A percentile compares a stretch with the other conserved stretches of the same genome.
Conservation (phyloP, 1,139 yeast genomes). For the Kurtzmaniella natalensis region DNA sequence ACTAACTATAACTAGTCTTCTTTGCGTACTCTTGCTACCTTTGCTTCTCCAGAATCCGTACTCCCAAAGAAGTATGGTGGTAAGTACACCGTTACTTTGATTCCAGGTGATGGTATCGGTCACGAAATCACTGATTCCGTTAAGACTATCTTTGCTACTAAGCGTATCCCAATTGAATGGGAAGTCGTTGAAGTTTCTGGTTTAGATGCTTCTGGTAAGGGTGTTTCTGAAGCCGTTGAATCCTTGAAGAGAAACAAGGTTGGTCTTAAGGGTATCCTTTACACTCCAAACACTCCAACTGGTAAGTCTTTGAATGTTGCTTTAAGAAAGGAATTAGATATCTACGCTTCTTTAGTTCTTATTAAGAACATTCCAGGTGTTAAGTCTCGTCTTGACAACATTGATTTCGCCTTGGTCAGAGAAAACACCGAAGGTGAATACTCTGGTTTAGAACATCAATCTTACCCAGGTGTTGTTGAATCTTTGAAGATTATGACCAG, state of each 20-base stretch:
- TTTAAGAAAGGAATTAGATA: conserved; percentile 91
- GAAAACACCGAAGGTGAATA: conserved; percentile 98
- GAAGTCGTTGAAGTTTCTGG: conserved; percentile 90
- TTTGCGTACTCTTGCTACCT: conserved; percentile 46
- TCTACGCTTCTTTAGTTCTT: conserved; percentile 88
- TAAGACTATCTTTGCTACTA: conserved; percentile 79
- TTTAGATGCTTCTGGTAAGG: conserved; percentile 53
- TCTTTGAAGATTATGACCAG: conserved; percentile 93
- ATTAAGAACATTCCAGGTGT: conserved; percentile 96
- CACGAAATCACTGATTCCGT: conserved; percentile 94
- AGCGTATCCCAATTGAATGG: conserved; percentile 89
- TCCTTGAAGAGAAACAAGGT: conserved; percentile 95
- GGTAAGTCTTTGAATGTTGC: conserved; percentile 85
- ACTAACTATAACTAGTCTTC: conserved; percentile 25
- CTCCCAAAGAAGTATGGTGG: conserved; percentile 95
- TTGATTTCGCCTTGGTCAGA: conserved; percentile 92
- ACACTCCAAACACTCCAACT: conserved; percentile 71
- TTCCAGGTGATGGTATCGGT: conserved; percentile 98
- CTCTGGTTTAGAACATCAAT: conserved; percentile 97
- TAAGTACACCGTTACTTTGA: conserved; percentile 83
- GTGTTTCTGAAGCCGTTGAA: conserved; percentile 81
- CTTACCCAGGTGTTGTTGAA: conserved; percentile 97
- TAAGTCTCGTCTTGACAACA: conserved; percentile 78
- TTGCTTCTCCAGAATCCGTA: conserved; percentile 54
- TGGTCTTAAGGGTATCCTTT: conserved; percentile 93